These are phyloP conservation scores for Trypanosomatidae sp. DNA, from an alignment of 208 protist genomes.

Conservation along the genomic window DNA sequence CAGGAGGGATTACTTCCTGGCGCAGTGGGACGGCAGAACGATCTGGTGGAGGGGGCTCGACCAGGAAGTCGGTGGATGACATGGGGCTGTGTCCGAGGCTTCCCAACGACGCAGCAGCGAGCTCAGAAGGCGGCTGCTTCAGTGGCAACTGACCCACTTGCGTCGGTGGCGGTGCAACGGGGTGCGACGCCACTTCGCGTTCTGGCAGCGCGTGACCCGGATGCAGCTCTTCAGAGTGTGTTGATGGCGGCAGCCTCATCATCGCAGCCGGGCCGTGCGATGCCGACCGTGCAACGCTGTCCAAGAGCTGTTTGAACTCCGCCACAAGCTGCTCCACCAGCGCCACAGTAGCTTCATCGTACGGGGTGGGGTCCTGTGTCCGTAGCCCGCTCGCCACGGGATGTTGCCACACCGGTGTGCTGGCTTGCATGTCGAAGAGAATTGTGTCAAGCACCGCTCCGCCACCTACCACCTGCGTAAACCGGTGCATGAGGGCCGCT, in stretches of 20 bases:
- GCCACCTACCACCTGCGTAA: conserved; percentile 57
- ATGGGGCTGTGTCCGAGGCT: background rate
- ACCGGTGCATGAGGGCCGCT: conserved; percentile 37
- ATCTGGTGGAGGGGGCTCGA: background rate
- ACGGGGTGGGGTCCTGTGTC: conserved; percentile 40
- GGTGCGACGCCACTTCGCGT: background rate
- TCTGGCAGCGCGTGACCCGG: too few species aligned
- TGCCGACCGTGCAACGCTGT: background rate
- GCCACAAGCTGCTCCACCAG: conserved; percentile 29
- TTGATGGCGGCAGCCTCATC: background rate
- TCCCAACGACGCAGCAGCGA: conserved; percentile 1
- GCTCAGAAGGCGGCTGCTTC: background rate
- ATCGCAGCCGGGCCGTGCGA: background rate
- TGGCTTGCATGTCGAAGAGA: conserved; percentile 70
- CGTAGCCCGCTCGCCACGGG: conserved; percentile 54
- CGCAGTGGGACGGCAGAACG: background rate
- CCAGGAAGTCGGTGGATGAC: background rate
- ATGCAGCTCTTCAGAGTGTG: background rate
- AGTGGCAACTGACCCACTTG: background rate
- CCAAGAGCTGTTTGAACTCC: conserved; percentile 30
- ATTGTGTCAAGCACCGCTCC: conserved; percentile 59
- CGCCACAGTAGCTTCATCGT: conserved; percentile 44
- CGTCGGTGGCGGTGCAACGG: background rate
- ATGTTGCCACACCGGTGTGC: conserved; percentile 54
- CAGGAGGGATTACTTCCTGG: background rate